A percentile compares a stretch with the other conserved stretches of the same genome.
phyloP scores from a whole-genome alignment of 2,329 filamentous ascomycete species.

The Canariomyces notabilis region DNA sequence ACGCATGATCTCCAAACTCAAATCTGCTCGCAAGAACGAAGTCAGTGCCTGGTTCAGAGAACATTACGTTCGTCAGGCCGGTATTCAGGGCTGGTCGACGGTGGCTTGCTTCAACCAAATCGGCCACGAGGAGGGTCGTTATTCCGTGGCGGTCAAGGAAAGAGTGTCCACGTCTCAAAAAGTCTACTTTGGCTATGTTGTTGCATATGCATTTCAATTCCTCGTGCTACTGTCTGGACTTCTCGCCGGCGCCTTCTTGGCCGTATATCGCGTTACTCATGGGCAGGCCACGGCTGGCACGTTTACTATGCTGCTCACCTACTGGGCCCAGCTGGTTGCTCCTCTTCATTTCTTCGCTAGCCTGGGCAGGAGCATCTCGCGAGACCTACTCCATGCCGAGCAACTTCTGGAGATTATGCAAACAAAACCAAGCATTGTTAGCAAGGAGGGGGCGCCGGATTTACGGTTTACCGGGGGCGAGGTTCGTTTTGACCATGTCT shows the following conservation, averaged over 20 bases:
- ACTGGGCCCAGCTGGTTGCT: conserved; percentile 67
- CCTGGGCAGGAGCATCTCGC: conserved; percentile 51
- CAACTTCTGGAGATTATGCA: conserved; percentile 54
- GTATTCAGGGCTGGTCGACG: conserved; percentile 55
- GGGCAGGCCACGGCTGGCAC: conserved; percentile 57
- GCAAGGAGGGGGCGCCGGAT: conserved; percentile 45
- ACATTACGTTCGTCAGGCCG: conserved; percentile 50
- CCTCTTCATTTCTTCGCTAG: conserved; percentile 65
- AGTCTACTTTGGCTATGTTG: conserved; percentile 41
- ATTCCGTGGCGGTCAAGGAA: conserved; percentile 45
- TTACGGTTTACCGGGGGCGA: conserved; percentile 48
- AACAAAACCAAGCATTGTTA: conserved; percentile 51
- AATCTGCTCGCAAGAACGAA: conserved; percentile 44
- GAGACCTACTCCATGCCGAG: conserved; percentile 54
- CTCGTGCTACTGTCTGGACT: conserved; percentile 65
- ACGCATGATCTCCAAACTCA: conserved; percentile 47
- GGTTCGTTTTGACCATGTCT: conserved; percentile 51
- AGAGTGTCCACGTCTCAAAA: conserved; percentile 35
- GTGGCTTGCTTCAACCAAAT: conserved; percentile 57
- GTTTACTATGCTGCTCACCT: conserved; percentile 67
- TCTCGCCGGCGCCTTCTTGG: conserved; percentile 56
- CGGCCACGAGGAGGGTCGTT: conserved; percentile 50
- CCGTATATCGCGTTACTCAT: conserved; percentile 62
- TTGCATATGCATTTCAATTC: conserved; percentile 53
- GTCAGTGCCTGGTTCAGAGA: conserved; percentile 52